Evolutionary conservation across 768 basidiomycete genomes (phyloP).

Genomic region (Jaapia argillacea): DNA sequence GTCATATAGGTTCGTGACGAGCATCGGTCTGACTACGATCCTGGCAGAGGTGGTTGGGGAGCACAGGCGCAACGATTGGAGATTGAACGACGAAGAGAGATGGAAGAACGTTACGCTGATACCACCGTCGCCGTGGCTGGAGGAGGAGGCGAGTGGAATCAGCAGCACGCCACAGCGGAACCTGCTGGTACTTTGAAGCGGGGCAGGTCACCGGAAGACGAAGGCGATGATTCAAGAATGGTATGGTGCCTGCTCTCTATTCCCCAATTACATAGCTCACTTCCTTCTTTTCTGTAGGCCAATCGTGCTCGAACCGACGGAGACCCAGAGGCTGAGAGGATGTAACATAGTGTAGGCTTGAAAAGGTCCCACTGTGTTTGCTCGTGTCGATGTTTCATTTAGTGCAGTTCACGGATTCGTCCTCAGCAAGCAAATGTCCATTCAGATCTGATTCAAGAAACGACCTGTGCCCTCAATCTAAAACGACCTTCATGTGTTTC

Average conservation of each 20-base stretch:
- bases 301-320: conserved; percentile 55
- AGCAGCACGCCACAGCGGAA: conserved; percentile 31
- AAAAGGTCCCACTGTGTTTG: conserved; percentile 12
- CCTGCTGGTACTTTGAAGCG: conserved; percentile 46
- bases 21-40: conserved; percentile 93
- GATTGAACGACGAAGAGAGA: conserved; percentile 66
- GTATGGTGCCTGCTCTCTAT: conserved; percentile 35
- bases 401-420: too few species aligned
- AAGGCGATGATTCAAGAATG: conserved; percentile 46
- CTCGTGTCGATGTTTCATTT: too few species aligned
- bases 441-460: conserved; percentile 39
- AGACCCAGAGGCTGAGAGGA: conserved; percentile 59
- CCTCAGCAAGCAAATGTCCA: too few species aligned
- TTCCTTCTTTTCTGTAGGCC: conserved; percentile 24
- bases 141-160: conserved; percentile 84
- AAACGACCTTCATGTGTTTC: conserved; percentile 27
- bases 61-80: conserved; percentile 73
- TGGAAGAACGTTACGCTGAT: conserved; percentile 82
- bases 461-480: conserved; percentile 35
- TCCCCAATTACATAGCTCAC: conserved; percentile 1
- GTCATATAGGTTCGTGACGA: conserved; percentile 77
- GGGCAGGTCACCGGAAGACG: conserved; percentile 70
- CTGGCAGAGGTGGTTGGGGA: conserved; percentile 93
- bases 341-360: conserved; percentile 33
- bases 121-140: conserved; percentile 72